Evolutionary conservation across 2,329 filamentous ascomycete genomes (phyloP).

Genomic region (Bertia moriformis): DNA sequence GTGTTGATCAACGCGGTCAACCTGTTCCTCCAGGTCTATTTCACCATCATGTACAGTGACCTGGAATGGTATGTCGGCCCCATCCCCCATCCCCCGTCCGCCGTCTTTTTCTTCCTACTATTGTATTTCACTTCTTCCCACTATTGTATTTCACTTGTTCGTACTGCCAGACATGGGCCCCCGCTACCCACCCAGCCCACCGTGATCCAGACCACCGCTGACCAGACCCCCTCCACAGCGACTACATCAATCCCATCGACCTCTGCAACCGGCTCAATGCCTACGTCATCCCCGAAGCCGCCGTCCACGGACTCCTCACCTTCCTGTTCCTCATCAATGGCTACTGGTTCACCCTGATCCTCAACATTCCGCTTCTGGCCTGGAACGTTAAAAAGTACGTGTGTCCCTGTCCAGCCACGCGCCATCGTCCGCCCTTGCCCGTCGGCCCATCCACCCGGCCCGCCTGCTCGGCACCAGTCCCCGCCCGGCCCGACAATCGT

Average conservation of each 20-base stretch:
- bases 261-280: conserved; percentile 99
- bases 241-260: conserved; percentile 99
- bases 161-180: conserved; percentile 1
- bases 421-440: too few relatives aligned
- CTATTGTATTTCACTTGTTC: conserved; percentile 10
- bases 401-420: too few relatives aligned
- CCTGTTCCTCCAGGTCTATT: conserved; percentile 98
- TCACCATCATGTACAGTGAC: conserved; percentile 99
- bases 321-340: conserved; percentile 95
- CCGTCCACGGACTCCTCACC: conserved; percentile 90
- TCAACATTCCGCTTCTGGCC: conserved; percentile 80
- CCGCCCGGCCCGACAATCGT: too few relatives aligned
- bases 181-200: neutral
- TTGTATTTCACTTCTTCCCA: conserved; percentile 5
- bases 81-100: neutral
- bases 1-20: conserved; percentile 99
- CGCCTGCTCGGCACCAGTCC: too few relatives aligned
- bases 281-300: conserved; percentile 97
- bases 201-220: conserved; percentile 1
- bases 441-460: too few relatives aligned
- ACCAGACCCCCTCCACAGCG: conserved; percentile 37
- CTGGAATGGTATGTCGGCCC: conserved; percentile 90
- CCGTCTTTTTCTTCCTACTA: neutral
- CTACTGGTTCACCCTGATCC: conserved; percentile 85
- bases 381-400: conserved; percentile 98